phyloP scores from a whole-genome alignment of 768 basidiomycete genomes.

The Mycena epipterygia region DNA sequence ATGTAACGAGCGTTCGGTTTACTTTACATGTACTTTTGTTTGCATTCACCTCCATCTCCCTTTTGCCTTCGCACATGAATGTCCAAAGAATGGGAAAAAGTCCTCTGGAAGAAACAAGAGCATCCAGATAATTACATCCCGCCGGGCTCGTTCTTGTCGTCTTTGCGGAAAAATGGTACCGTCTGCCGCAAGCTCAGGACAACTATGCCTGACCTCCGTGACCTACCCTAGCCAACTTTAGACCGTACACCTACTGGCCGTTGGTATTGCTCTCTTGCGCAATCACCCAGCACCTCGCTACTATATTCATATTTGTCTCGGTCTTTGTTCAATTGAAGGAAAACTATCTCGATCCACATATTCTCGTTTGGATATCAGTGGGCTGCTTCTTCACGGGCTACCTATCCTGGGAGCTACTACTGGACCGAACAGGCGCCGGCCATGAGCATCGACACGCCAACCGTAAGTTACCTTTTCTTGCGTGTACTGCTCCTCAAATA shows the following conservation, averaged over 20 bases:
- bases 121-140: slow-evolving; percentile 88
- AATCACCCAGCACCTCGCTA: slow-evolving; percentile 87
- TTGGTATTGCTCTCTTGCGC: slow-evolving; percentile 79
- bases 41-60: slow-evolving; percentile 6
- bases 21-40: slow-evolving; percentile 1
- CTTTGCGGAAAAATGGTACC: slow-evolving; percentile 82
- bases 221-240: slow-evolving; percentile 75
- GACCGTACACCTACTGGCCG: slow-evolving; percentile 81
- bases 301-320: slow-evolving; percentile 85
- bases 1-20: background rate
- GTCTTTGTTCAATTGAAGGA: slow-evolving; percentile 82
- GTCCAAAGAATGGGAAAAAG: slow-evolving; percentile 69
- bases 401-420: slow-evolving; percentile 69
- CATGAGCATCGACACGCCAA: slow-evolving; percentile 45
- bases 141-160: slow-evolving; percentile 77
- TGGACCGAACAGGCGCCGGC: slow-evolving; percentile 50
- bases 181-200: slow-evolving; percentile 27
- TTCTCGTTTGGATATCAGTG: slow-evolving; percentile 76
- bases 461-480: slow-evolving; percentile 44
- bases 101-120: slow-evolving; percentile 83
- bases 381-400: slow-evolving; percentile 73
- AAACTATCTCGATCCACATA: slow-evolving; percentile 73
- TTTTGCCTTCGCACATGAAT: slow-evolving; percentile 32
- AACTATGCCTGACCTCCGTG: slow-evolving; percentile 23
- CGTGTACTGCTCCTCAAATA: slow-evolving; percentile 12